These are phyloP conservation scores for Exophiala bonariae DNA, from an alignment of 2,329 filamentous ascomycete species.

Conservation along the genomic window DNA sequence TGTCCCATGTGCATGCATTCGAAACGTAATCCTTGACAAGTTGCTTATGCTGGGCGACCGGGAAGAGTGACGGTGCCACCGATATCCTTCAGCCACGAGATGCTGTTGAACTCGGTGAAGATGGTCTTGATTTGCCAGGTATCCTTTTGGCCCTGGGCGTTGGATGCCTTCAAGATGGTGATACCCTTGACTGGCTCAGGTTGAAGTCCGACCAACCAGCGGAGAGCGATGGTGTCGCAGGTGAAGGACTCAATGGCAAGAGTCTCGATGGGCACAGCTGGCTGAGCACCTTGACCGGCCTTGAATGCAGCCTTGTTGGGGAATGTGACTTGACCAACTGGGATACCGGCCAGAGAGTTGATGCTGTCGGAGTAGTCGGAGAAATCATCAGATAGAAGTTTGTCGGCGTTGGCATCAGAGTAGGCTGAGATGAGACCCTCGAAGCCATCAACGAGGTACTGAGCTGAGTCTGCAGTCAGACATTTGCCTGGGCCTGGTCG, in stretches of 20 bases:
- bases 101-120: conserved; percentile 37
- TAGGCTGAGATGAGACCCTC: conserved; percentile 19
- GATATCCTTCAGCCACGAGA: conserved; percentile 23
- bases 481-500: conserved; percentile 17
- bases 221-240: conserved; percentile 33
- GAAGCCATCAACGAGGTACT: conserved; percentile 20
- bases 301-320: conserved; percentile 33
- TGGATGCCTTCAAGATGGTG: conserved; percentile 30
- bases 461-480: conserved; percentile 11
- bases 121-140: conserved; percentile 35
- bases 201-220: conserved; percentile 31
- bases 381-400: conserved; percentile 30
- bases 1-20: neutral
- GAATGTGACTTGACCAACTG: conserved; percentile 34
- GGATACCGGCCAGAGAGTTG: conserved; percentile 32
- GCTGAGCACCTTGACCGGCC: conserved; percentile 27
- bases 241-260: conserved; percentile 29
- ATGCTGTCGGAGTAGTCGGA: conserved; percentile 35
- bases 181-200: conserved; percentile 33
- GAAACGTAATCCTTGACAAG: neutral
- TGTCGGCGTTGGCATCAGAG: conserved; percentile 16
- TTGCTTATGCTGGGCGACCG: conserved; percentile 1
- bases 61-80: conserved; percentile 20
- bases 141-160: conserved; percentile 17
- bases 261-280: conserved; percentile 31